phyloP scores from a whole-genome alignment of 1,284 basidiomycete genomes.

The Leucoagaricus sp. region DNA sequence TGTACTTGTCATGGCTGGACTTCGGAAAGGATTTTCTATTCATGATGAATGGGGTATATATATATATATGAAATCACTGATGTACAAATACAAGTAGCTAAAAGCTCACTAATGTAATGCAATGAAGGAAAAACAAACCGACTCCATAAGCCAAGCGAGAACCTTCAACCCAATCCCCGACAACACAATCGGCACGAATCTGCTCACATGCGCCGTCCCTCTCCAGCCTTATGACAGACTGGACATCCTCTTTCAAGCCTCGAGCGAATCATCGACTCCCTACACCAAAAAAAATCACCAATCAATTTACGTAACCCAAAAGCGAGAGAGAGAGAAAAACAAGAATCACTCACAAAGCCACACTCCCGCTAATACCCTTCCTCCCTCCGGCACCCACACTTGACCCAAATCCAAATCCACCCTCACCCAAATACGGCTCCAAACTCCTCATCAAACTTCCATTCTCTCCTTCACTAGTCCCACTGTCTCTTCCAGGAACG shows the following conservation, averaged over 20 bases:
- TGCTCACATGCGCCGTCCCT: conserved; percentile 13
- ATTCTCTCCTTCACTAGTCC: conserved; percentile 45
- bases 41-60: too few relatives aligned
- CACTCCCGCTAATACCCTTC: conserved; percentile 60
- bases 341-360: conserved; percentile 73
- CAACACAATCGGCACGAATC: too few relatives aligned
- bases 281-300: conserved; percentile 29
- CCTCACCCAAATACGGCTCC: conserved; percentile 21
- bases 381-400: background rate
- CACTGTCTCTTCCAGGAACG: conserved; percentile 45
- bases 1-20: too few relatives aligned
- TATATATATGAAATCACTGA: too few relatives aligned
- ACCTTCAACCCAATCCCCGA: too few relatives aligned
- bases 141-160: too few relatives aligned
- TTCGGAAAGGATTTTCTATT: too few relatives aligned
- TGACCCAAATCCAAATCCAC: too few relatives aligned
- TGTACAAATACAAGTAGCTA: too few relatives aligned
- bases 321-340: too few relatives aligned
- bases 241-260: conserved; percentile 72
- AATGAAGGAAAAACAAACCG: too few relatives aligned
- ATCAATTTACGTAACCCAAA: conserved; percentile 2
- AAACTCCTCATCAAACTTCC: conserved; percentile 39
- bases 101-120: too few relatives aligned
- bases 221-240: conserved; percentile 52
- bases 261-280: conserved; percentile 71